phyloP scores from a whole-genome alignment of 306 rosid species.

The Hippophae rhamnoides region DNA sequence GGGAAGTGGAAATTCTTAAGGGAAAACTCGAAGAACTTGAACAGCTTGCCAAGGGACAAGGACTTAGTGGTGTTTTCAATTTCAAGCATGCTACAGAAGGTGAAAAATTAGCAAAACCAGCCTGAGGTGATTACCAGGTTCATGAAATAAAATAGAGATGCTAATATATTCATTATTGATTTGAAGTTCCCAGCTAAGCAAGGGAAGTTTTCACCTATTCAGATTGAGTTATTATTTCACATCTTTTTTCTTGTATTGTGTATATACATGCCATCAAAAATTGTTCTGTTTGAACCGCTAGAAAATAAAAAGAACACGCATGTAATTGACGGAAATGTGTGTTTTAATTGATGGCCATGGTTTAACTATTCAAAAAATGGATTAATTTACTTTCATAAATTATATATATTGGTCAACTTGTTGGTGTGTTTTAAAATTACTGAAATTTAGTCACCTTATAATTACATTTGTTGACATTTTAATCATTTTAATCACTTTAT shows the following conservation, averaged over 20 bases:
- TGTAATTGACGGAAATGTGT: neutral
- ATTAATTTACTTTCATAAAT: no score
- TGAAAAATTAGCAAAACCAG: constrained; percentile 40
- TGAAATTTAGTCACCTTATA: no score
- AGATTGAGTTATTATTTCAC: neutral
- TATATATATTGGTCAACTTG: no score
- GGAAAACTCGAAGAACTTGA: constrained; percentile 64
- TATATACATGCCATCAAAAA: constrained; percentile 8
- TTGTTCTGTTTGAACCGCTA: constrained; percentile 5
- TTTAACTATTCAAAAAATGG: no score
- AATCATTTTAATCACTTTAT: no score
- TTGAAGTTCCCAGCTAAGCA: constrained; percentile 1
- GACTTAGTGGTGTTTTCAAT: constrained; percentile 58
- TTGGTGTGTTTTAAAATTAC: no score
- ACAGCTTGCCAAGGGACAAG: constrained; percentile 56
- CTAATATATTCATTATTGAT: constrained; percentile 11
- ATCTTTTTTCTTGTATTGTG: constrained; percentile 12
- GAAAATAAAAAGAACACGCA: constrained; percentile 4
- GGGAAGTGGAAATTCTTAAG: constrained; percentile 53
- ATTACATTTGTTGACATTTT: no score
- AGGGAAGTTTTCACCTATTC: constrained; percentile 1
- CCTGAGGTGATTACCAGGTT: constrained; percentile 34
- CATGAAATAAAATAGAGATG: constrained; percentile 9
- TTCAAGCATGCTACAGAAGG: constrained; percentile 35
- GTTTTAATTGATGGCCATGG: neutral